Evolutionary conservation across 768 basidiomycete species (phyloP).

Genomic region (Termitomyces sp.): DNA sequence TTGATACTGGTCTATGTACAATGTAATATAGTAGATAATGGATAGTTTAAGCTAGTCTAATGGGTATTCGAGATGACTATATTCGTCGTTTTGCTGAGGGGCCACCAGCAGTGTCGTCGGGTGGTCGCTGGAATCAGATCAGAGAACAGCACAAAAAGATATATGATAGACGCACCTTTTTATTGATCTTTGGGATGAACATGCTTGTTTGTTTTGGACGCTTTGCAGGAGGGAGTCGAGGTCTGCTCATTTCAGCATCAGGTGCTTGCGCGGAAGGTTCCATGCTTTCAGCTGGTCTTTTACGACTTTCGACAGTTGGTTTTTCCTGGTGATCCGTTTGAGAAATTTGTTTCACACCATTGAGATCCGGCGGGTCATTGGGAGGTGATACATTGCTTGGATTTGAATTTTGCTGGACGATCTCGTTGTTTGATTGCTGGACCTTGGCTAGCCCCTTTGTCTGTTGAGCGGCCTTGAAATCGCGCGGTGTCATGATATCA

Average conservation of each 20-base stretch:
- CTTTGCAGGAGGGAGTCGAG: constrained; percentile 25
- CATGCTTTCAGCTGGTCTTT: constrained; percentile 5
- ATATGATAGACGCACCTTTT: constrained; percentile 13
- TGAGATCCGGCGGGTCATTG: background rate
- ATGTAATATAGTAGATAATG: background rate
- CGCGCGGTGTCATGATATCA: constrained; percentile 17
- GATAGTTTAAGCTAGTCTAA: background rate
- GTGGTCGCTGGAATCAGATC: constrained; percentile 12
- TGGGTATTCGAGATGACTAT: background rate
- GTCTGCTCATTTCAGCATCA: constrained; percentile 1
- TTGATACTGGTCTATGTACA: background rate
- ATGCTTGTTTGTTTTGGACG: constrained; percentile 41
- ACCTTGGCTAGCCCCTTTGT: constrained; percentile 1
- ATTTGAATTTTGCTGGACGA: background rate
- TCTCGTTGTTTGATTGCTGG: background rate
- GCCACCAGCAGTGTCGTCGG: constrained; percentile 8
- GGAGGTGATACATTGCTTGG: background rate
- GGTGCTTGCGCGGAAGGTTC: background rate
- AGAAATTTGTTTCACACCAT: background rate
- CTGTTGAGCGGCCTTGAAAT: constrained; percentile 11
- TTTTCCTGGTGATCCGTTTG: background rate
- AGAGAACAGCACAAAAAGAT: background rate
- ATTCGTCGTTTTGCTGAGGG: constrained; percentile 10
- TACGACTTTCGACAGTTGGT: background rate
- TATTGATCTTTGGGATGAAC: constrained; percentile 61